Evolutionary conservation across 139 green algal species (phyloP).

Genomic region (Chlorella sp.): DNA sequence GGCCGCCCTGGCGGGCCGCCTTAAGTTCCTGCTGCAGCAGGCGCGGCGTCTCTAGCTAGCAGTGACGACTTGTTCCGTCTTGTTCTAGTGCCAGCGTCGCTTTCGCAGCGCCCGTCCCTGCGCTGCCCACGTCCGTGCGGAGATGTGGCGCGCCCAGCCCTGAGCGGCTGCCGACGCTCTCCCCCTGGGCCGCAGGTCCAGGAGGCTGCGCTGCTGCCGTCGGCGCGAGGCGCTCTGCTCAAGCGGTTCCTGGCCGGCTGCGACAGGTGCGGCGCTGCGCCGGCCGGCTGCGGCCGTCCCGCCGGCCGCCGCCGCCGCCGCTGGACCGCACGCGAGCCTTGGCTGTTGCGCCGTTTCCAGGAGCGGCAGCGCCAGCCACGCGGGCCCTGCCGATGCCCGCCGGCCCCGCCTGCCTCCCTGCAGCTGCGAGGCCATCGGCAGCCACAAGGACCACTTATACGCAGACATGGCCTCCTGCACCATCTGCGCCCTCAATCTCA

Average conservation of each 20-base stretch:
- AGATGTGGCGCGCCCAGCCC: not conserved
- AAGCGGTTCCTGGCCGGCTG: slow-evolving; percentile 9
- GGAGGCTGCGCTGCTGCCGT: not conserved
- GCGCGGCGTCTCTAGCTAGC: too few relatives aligned
- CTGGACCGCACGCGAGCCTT: not conserved
- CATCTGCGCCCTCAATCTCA: too few relatives aligned
- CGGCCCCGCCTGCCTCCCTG: not conserved
- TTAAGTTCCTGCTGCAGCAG: slow-evolving; percentile 36
- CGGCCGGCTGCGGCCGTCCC: not conserved
- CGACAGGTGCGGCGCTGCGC: slow-evolving; percentile 7
- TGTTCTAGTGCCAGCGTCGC: not conserved
- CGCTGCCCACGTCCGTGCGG: not conserved
- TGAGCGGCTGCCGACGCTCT: not conserved
- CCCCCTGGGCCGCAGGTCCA: slow-evolving; percentile 2
- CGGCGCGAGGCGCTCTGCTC: slow-evolving; percentile 4
- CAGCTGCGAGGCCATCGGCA: not conserved
- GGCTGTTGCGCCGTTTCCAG: too few relatives aligned
- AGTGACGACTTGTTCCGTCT: not conserved
- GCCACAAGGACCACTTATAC: not conserved
- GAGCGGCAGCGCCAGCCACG: too few relatives aligned
- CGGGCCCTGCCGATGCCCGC: too few relatives aligned
- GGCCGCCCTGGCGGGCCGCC: slow-evolving; percentile 2
- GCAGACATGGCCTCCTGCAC: too few relatives aligned
- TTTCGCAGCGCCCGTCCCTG: not conserved
- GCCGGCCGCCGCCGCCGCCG: not conserved